Percentiles rank a stretch among this genome's conserved stretches.
These are phyloP conservation scores for Colletotrichum acutatum DNA, from an alignment of 2,329 filamentous ascomycete species.

Conservation along the genomic window DNA sequence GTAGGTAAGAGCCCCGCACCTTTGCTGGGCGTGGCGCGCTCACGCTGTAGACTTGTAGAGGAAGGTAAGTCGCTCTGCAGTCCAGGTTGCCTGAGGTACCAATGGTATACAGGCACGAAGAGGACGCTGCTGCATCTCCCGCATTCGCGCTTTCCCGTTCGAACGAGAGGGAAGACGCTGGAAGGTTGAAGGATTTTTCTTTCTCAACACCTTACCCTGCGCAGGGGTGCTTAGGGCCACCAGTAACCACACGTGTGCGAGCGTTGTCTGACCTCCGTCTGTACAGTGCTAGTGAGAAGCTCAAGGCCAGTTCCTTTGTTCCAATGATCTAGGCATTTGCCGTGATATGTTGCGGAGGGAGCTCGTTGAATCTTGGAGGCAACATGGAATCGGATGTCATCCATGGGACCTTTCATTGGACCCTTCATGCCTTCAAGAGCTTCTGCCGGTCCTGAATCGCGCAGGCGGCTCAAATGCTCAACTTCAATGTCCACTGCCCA, in stretches of 20 bases:
- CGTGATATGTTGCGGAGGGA: too few species aligned
- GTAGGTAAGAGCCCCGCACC: conserved; percentile 11
- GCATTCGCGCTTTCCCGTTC: not conserved
- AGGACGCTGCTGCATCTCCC: not conserved
- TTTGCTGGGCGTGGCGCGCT: not conserved
- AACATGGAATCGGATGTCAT: not conserved
- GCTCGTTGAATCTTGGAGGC: too few species aligned
- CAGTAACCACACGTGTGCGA: not conserved
- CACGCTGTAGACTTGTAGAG: not conserved
- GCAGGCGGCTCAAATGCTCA: not conserved
- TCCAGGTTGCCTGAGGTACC: not conserved
- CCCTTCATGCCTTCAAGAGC: not conserved
- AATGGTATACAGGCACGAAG: not conserved
- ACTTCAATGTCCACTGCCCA: not conserved
- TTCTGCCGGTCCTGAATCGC: not conserved
- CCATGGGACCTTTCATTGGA: not conserved
- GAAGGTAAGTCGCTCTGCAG: conserved; percentile 12
- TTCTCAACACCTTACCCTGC: not conserved
- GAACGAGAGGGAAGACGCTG: conserved; percentile 23
- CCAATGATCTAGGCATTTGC: too few species aligned
- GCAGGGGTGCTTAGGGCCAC: conserved; percentile 14
- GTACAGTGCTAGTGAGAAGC: conserved; percentile 4
- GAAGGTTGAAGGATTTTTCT: conserved; percentile 27
- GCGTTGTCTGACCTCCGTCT: conserved; percentile 6
- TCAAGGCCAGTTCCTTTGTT: not conserved